phyloP scores from a whole-genome alignment of 306 rosid genomes.

The Morella rubra region DNA sequence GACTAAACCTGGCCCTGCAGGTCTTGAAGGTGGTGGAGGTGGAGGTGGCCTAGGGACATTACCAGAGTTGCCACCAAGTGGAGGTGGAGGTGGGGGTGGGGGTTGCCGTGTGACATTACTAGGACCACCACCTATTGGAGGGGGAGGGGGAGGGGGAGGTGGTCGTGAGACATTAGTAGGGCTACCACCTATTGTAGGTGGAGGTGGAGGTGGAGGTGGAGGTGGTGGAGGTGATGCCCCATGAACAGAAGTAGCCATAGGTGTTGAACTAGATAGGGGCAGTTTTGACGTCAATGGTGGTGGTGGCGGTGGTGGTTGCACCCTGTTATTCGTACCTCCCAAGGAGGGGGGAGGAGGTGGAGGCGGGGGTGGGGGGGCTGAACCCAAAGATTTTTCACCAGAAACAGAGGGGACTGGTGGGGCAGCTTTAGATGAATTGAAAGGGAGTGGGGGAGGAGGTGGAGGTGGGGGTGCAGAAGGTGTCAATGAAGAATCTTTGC shows the following conservation, averaged over 20 bases:
- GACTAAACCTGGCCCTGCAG: slow-evolving; percentile 24
- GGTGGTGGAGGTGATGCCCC: slow-evolving; percentile 21
- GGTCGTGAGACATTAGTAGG: slow-evolving; percentile 7
- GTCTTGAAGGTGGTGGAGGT: slow-evolving; percentile 50
- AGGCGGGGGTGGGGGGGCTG: slow-evolving; percentile 19
- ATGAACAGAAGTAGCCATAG: background rate
- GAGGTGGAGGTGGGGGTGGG: slow-evolving; percentile 41
- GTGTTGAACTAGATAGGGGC: background rate
- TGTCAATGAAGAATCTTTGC: background rate
- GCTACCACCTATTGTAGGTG: background rate
- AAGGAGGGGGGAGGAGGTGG: slow-evolving; percentile 3
- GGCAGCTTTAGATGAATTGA: slow-evolving; percentile 1
- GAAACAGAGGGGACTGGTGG: slow-evolving; percentile 16
- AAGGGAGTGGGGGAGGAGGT: slow-evolving; percentile 19
- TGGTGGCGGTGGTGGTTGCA: slow-evolving; percentile 10
- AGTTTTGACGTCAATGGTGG: slow-evolving; percentile 16
- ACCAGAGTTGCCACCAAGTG: slow-evolving; percentile 15
- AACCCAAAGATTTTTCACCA: slow-evolving; percentile 12
- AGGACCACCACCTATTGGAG: background rate
- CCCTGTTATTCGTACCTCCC: slow-evolving; percentile 16
- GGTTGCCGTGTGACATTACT: slow-evolving; percentile 1
- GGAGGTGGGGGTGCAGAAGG: background rate
- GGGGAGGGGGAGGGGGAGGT: slow-evolving; percentile 28
- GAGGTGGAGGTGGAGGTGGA: slow-evolving; percentile 27
- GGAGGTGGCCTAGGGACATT: slow-evolving; percentile 32